phyloP scores from a whole-genome alignment of 176 grass and related monocot species.

The Cenchrus americanus region DNA sequence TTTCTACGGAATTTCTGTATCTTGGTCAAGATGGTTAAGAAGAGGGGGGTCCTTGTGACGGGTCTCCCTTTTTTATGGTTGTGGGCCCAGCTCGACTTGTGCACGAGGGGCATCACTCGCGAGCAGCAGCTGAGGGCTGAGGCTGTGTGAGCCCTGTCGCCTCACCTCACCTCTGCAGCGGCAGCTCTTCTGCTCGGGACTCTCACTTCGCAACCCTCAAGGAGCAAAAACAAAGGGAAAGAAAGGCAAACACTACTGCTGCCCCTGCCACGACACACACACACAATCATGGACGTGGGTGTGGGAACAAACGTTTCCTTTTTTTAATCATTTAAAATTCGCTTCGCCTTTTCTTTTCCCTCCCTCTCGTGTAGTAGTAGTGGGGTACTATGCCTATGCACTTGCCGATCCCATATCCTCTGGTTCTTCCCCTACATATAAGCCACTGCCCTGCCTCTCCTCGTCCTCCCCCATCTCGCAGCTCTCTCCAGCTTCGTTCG shows the following conservation, averaged over 20 bases:
- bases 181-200: background rate
- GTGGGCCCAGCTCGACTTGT: slow-evolving; percentile 32
- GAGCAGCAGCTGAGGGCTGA: background rate
- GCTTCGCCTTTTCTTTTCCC: background rate
- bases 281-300: slow-evolving; percentile 56
- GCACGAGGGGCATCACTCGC: slow-evolving; percentile 44
- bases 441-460: background rate
- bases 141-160: slow-evolving; percentile 6
- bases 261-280: slow-evolving; percentile 44
- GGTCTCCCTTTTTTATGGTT: background rate
- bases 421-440: slow-evolving; percentile 23
- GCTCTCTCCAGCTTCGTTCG: background rate
- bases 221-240: background rate
- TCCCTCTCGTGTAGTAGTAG: background rate
- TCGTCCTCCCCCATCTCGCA: slow-evolving; percentile 31
- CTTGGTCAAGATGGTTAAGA: background rate
- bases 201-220: slow-evolving; percentile 13
- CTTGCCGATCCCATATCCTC: slow-evolving; percentile 27
- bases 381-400: too few species aligned
- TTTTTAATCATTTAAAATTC: slow-evolving; percentile 20
- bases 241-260: background rate
- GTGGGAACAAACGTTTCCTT: background rate
- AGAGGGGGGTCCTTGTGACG: background rate
- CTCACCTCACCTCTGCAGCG: background rate
- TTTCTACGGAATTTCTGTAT: background rate